These are phyloP conservation scores for Mucuna pruriens DNA, from an alignment of 306 rosid species.

Conservation along the genomic window DNA sequence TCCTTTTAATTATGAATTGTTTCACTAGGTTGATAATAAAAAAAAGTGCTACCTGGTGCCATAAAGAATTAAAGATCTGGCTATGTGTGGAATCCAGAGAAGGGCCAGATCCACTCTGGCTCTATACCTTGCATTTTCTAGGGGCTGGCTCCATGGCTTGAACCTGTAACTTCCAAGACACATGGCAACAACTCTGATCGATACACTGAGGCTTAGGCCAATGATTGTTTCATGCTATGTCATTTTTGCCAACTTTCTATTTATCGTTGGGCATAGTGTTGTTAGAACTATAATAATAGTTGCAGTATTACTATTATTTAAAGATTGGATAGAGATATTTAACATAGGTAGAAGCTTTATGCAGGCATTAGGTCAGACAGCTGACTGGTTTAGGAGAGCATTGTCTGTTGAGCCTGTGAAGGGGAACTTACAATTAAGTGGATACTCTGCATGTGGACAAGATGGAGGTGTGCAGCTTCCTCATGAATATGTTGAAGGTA, in stretches of 20 bases:
- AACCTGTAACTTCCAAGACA: conserved; percentile 4
- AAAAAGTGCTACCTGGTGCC: not conserved
- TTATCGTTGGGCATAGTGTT: conserved; percentile 4
- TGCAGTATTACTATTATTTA: not conserved
- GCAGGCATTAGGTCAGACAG: conserved; percentile 96
- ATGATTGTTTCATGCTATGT: conserved; percentile 12
- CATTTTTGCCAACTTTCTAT: conserved; percentile 14
- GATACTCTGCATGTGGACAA: conserved; percentile 99
- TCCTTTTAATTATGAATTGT: conserved; percentile 14
- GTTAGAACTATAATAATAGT: conserved; percentile 16
- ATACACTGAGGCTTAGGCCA: not conserved
- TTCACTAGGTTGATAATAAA: not conserved
- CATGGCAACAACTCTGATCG: not conserved
- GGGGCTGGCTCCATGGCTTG: not conserved
- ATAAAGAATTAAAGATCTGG: not conserved
- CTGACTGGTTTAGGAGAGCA: conserved; percentile 94
- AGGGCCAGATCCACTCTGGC: not conserved
- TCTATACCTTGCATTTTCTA: conserved; percentile 7
- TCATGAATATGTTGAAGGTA: conserved; percentile 90
- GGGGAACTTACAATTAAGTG: conserved; percentile 92
- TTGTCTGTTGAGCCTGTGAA: conserved; percentile 96
- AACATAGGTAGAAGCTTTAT: conserved; percentile 39
- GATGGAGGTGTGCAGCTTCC: conserved; percentile 99
- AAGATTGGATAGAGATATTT: conserved; percentile 32
- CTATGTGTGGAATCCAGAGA: conserved; percentile 1